phyloP scores from a whole-genome alignment of 805 yeast genomes.

The Lipomyces yamadae region DNA sequence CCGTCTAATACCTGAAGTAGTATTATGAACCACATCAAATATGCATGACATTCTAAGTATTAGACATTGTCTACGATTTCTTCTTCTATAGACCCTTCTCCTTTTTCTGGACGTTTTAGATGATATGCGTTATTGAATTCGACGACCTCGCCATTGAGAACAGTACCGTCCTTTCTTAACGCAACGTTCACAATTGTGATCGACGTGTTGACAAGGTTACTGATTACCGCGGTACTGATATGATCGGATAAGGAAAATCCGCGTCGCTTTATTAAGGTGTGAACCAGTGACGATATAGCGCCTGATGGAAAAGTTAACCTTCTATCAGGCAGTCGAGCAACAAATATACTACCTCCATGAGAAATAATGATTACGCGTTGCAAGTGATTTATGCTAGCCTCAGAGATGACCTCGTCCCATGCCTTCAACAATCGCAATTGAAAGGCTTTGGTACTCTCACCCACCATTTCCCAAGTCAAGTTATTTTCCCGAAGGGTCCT shows the following conservation, averaged over 20 bases:
- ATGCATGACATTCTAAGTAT: background rate
- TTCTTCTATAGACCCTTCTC: conserved; percentile 19
- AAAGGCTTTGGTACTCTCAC: conserved; percentile 18
- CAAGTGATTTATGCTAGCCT: conserved; percentile 18
- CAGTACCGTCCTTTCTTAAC: conserved; percentile 9
- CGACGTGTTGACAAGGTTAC: conserved; percentile 27
- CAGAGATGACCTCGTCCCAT: conserved; percentile 27
- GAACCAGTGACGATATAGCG: conserved; percentile 26
- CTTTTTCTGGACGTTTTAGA: background rate
- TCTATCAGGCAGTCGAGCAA: background rate
- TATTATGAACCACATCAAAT: background rate
- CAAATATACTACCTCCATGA: conserved; percentile 28
- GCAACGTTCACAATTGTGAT: conserved; percentile 29
- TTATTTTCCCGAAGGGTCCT: conserved; percentile 16
- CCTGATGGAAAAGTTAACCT: conserved; percentile 9
- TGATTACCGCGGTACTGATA: conserved; percentile 14
- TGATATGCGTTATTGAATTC: conserved; percentile 32
- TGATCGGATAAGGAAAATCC: conserved; percentile 23
- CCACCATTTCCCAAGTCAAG: conserved; percentile 23
- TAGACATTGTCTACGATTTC: conserved; percentile 29
- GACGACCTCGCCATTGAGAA: conserved; percentile 23
- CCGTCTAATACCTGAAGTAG: background rate
- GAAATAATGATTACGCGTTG: conserved; percentile 26
- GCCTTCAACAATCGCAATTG: conserved; percentile 18
- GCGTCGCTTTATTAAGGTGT: conserved; percentile 16